Base-by-base conservation (phyloP, 495 filamentous ascomycete genomes). In the Thermothielavioides terrestris region DNA sequence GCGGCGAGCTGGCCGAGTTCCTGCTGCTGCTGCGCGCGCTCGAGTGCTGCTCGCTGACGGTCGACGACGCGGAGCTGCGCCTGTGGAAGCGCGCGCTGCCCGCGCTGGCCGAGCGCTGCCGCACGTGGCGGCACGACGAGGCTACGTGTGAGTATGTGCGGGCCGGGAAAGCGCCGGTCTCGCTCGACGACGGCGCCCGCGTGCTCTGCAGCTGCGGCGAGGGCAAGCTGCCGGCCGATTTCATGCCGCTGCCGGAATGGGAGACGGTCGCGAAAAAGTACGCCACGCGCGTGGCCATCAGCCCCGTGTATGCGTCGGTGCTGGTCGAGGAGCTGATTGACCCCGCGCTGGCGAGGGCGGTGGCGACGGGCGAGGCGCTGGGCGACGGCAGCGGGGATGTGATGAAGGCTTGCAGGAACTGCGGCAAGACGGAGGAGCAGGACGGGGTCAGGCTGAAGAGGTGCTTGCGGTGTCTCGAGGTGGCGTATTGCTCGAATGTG, bases 11-110 rank as follows among this genome's bases (percentile, higher is more conserved):
- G 1, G 48, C 52, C 28, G 46, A 41, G 9, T 67, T 72, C 31
- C 45, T 74, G 9, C 28, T 56, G 0, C 9, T 62, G 6, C 20
- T 72, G 12, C 49, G 52, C 10, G 45, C 44, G 11, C 44, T 62
- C 0, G 50, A 64, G 34, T 44, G 60, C 27, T 63, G 56, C 46
- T 46, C 50, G 14, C 49, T 78, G 25, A 56, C 11, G 3, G 63
- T 74, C 11, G 55, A 65, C 22, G 62, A 72, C 21, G 66, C 57
- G 11, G 77, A 79, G 58, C 50, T 77, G 6, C 31, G 25, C 10
- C 64, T 76, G 11, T 82, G 76, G 79, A 78, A 76, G 56, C 50
- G 64, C 21, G 41, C 64, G 1, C 50, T 80, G 11, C 68, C 77
- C 1, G 70, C 71, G 3, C 59, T 73, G 26, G 71, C 66, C 7